Base-by-base conservation (phyloP, 495 filamentous ascomycete species). In the Diplogelasinospora grovesii region DNA sequence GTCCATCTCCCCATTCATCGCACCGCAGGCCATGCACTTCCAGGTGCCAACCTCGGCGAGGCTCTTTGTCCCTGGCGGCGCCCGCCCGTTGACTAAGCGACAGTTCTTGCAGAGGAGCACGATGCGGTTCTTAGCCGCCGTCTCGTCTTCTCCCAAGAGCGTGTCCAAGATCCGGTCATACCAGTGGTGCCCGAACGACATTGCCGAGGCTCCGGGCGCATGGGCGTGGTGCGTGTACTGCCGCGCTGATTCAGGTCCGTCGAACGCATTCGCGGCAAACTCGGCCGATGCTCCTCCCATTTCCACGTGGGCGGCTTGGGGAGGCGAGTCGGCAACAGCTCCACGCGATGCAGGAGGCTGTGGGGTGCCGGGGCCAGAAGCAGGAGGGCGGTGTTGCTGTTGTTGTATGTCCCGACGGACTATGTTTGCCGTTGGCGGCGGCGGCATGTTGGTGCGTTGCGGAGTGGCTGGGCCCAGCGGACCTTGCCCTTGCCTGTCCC, bases 161-260 rank as follows among this genome's bases (percentile, higher is more conserved):
- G 94, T 79, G 54, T 98, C 92, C 26, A 97, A 62, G 22, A 98
- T 76, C 29, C 92, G 79, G 54, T 98, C 92, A 59, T 96, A 97
- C 93, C 93, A 97, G 45, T 81, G 77, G 24, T 79, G 65, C 28
- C 74, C 74, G 48, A 59, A 71, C 46, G 64, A 52, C 54, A 75
- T 48, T 8, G 55, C 23, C 10, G 40, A 13, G 27, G 38, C 15
- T 19, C 50, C 46, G 21, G 50, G 55, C 10, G 45, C 52, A n/a
- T n/a, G n/a, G n/a, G n/a, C n/a, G n/a, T n/a, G n/a, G n/a, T n/a
- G n/a, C n/a, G n/a, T n/a, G 54, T 75, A 68, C 29, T 68, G 69
- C 23, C 58, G 38, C 39, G 58, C 61, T 0, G 55, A 46, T 0
- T 53, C 43, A 7, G 57, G 49, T 14, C 75, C 36, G 75, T 76